A percentile compares a stretch with the other conserved stretches of the same genome.
phyloP scores from a whole-genome alignment of 352 stramenopile genomes.

The Globisporangium nodosum region DNA sequence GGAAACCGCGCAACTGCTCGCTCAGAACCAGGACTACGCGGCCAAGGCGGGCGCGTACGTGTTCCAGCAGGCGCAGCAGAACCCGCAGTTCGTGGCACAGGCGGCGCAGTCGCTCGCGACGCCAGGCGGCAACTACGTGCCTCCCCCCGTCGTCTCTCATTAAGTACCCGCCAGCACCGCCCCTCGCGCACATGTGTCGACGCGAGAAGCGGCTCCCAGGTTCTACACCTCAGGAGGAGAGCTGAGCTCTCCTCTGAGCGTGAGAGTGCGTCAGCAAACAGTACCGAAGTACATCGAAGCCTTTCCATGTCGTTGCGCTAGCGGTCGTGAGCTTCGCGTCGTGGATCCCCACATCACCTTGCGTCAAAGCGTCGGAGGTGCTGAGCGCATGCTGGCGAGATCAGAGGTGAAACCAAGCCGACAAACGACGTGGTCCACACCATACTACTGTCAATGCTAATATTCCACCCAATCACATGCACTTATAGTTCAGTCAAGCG shows the following conservation, averaged over 20 bases:
- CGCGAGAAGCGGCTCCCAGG: neutral
- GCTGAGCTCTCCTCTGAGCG: too few species aligned
- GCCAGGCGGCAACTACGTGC: constrained; percentile 31
- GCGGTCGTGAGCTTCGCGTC: too few species aligned
- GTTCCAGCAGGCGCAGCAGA: constrained; percentile 59
- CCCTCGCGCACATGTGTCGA: neutral
- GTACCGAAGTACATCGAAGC: too few species aligned
- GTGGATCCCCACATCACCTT: too few species aligned
- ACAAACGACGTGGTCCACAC: too few species aligned
- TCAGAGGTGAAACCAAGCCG: too few species aligned
- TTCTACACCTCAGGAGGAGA: neutral
- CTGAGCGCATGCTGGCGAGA: too few species aligned
- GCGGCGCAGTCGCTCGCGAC: constrained; percentile 42
- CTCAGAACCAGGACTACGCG: constrained; percentile 53
- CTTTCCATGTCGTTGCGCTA: neutral
- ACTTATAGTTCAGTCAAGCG: too few species aligned
- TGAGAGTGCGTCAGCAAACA: too few species aligned
- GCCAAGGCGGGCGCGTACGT: constrained; percentile 62
- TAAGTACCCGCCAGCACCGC: neutral
- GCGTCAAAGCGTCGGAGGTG: too few species aligned
- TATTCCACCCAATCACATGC: too few species aligned
- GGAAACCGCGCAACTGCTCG: constrained; percentile 61
- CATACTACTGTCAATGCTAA: too few species aligned
- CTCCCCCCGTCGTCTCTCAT: constrained; percentile 17
- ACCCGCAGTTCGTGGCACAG: constrained; percentile 68